These are phyloP conservation scores for Hippophae tibetana DNA, from an alignment of 306 rosid species.

Conservation along the genomic window DNA sequence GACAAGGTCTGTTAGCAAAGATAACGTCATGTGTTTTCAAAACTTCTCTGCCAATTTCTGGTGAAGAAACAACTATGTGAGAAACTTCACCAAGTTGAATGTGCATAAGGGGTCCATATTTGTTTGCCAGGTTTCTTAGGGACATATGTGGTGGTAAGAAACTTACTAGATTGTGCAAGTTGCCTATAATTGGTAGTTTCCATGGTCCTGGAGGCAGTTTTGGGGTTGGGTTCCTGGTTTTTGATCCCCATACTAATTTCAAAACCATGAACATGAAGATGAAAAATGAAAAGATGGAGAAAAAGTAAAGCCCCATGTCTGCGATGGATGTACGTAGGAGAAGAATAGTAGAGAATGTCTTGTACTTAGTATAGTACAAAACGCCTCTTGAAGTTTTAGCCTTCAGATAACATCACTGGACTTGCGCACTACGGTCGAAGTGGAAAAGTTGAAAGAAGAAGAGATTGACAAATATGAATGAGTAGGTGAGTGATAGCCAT, in stretches of 20 bases:
- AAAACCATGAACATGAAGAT: slow-evolving; percentile 1
- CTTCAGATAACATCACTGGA: too few relatives aligned
- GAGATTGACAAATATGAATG: too few relatives aligned
- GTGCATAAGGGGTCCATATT: neutral
- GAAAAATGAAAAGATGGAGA: neutral
- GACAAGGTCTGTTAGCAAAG: slow-evolving; percentile 19
- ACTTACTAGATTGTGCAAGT: slow-evolving; percentile 11
- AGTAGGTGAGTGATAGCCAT: too few relatives aligned
- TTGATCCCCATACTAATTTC: neutral
- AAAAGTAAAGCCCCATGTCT: neutral
- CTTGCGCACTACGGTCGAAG: too few relatives aligned
- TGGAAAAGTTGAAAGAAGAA: too few relatives aligned
- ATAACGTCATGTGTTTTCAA: slow-evolving; percentile 25
- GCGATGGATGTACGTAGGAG: neutral
- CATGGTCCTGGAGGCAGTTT: slow-evolving; percentile 20
- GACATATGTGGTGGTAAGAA: neutral
- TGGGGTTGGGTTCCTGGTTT: neutral
- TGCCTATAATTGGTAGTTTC: slow-evolving; percentile 19
- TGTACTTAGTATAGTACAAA: too few relatives aligned
- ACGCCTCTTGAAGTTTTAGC: too few relatives aligned
- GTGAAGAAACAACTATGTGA: slow-evolving; percentile 23
- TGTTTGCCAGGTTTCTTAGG: neutral
- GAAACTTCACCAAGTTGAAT: slow-evolving; percentile 7
- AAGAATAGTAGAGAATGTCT: too few relatives aligned
- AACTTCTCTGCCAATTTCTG: slow-evolving; percentile 26